A percentile compares a stretch with the other conserved stretches of the same genome.
These are phyloP conservation scores for Taiwanofungus camphoratus DNA, from an alignment of 1,284 basidiomycete species.

Conservation along the genomic window DNA sequence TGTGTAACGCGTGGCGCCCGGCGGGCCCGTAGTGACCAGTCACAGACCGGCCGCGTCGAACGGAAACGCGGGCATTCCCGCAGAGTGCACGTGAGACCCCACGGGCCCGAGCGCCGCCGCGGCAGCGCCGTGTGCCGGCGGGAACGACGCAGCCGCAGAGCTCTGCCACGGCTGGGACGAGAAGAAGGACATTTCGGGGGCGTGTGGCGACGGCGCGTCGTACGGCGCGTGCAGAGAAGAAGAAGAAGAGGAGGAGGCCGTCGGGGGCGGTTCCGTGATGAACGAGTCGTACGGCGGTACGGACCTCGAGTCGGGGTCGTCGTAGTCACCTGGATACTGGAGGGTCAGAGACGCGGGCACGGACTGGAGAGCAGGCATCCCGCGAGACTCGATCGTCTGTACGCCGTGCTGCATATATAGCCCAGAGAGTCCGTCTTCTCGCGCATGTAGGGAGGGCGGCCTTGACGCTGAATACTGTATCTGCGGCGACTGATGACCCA, in stretches of 20 bases:
- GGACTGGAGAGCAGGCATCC: background rate
- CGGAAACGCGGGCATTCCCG: no score
- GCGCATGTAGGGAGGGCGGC: background rate
- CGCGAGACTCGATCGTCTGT: background rate
- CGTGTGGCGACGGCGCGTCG: conserved; percentile 5
- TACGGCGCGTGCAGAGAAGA: conserved; percentile 10
- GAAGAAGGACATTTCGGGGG: background rate
- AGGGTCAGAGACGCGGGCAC: conserved; percentile 12
- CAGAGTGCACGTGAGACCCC: no score
- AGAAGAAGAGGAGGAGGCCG: conserved; percentile 9
- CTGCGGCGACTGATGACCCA: background rate
- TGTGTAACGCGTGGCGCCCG: no score
- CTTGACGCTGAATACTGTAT: no score
- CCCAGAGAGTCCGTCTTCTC: background rate
- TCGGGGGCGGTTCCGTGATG: no score
- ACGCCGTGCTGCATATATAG: background rate
- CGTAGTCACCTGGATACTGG: conserved; percentile 8
- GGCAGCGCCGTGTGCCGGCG: no score
- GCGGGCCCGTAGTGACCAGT: no score
- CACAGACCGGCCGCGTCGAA: no score
- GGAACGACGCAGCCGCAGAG: no score
- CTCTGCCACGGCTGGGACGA: no score
- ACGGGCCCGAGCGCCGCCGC: no score
- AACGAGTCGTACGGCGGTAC: conserved; percentile 14
- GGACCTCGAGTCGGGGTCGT: conserved; percentile 11